Evolutionary conservation across 306 rosid genomes (phyloP), one percentile per base, ranked within the genome.

Genomic region (Malus asiatica): DNA sequence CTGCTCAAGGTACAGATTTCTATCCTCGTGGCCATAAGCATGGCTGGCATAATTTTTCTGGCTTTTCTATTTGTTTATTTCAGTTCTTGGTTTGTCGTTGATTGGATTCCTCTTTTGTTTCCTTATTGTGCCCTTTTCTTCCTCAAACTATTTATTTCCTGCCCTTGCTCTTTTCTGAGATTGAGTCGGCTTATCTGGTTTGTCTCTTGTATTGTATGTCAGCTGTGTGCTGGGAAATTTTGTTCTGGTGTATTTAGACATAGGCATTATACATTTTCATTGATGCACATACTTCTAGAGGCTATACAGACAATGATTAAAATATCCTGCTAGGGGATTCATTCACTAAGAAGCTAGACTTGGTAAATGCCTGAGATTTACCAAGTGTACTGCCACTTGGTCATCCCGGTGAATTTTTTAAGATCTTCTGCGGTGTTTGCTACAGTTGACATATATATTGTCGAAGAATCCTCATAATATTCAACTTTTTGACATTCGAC

Each of bases 1-100:
- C 84, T 71, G 83, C 76, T 19, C 78, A 77, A 87, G 98, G 98
- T 95, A 68, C 30, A 11, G 25, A 40, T 33, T 58, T 60, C 76
- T 73, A 60, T 84, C 68, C 45, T 42, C 10, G 2, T 30, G 14
- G 10, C 44, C 52, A 1, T 9, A 33, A 19, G 48, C 27, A 71
- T 12, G 20, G 8, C 42, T 62, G 38, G 38, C 44, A 25, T 14
- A 52, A 15, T 48, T 48, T 48, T 15, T 48, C 55, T 1, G 8
- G 20, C 20, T 15, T 51, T 73, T 6, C 7, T 4, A 1, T 40
- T 27, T 51, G n/a, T 73, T 70, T 57, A 70, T 32, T 45, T 73
- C 72, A 70, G 63, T 79, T 80, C 16, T 72, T 42, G 40, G 30
- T 29, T 70, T 42, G 38, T 63, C 32, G 62, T 32, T 29, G 3